Base-by-base conservation (phyloP, 2,329 filamentous ascomycete species). In the Onygena corvina region DNA sequence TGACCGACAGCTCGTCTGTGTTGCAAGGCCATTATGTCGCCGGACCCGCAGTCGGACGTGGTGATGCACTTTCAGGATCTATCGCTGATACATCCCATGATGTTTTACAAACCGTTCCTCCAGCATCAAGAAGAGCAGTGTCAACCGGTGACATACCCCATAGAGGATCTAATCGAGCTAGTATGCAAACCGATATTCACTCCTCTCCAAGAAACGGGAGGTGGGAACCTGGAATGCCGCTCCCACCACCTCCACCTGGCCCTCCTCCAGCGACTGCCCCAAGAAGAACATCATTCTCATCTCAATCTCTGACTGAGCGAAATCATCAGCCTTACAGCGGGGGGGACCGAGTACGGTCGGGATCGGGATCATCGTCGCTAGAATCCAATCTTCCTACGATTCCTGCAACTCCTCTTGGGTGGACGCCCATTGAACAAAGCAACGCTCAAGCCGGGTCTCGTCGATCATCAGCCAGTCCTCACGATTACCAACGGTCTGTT, bases 161-260 rank as follows among this genome's bases (percentile, higher is more conserved):
- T 60, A 64, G 23, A 59, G 54, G 60, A 14, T 57, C 61, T 35
- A 66, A 64, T 49, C 59, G 62, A 42, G 60, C 62, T n/a, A 57
- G 61, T 20, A 64, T 61, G 30, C 52, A 54, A 14, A 64, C 64
- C 16, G 42, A 53, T 44, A 27, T 27, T 16, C 23, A 36, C 3
- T 46, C 35, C 18, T 14, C 64, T 63, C 7, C 60, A 61, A 33
- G 59, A 58, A 40, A 57, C 50, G 35, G 49, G 54, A 54, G 62
- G 45, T 71, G 69, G 70, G 64, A 60, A 44, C 66, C 66, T 16
- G 69, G 69, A 16, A 70, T 71, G 68, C 68, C 69, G 23, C 62
- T 72, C 27, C 70, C 70, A 23, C 69, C 69, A 30, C 70, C 70
- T 7, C 70, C 70, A 46, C 69, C 70, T 29, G 68, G 69, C 1